Base-by-base conservation (phyloP, 768 basidiomycete genomes). In the Tricholoma sp. region DNA sequence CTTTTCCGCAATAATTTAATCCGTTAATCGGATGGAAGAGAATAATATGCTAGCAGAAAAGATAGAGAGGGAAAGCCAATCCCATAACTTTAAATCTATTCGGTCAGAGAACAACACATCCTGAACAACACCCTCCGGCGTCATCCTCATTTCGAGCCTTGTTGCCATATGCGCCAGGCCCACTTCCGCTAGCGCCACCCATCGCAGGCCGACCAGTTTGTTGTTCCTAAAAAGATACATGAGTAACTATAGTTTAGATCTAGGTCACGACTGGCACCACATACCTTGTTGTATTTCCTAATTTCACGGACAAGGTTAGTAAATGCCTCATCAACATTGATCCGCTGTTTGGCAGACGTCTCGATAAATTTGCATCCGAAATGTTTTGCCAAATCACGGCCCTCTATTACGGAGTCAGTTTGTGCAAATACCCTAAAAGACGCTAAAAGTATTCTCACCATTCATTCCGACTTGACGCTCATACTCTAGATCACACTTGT, bases 301-400 rank as follows among this genome's bases (percentile, higher is more conserved):
- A 97, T 97, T 71, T 94, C 91, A 32, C 94, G 85, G 33, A 98
- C 94, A 61, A 98, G 88, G 59, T 89, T 88, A 64, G 81, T 85
- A 76, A 98, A 98, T 8, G 93, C 92, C 74, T 97, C 92, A 62
- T 98, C 95, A 53, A 98, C 94, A 64, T 97, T 97, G 74, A 95
- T 93, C 51, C 95, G 84, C 66, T 94, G 89, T 73, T 97, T 97
- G 39, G 94, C 95, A 3, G 95, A 98, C 1, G 94, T 96, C 71
- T 98, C 95, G 57, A 95, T 90, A 72, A 94, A 97, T 65, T 88
- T 91, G 76, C 93, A 94, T 48, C 88, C 88, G 68, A 94, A 93
- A 70, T 92, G 90, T 71, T 93, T 93, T 0, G 97, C 97, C 52
- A 98, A 85, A 64, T 97, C 94, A 52, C 92, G 91, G 7, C 97